These are phyloP conservation scores for Oryza brachyantha DNA, from an alignment of 176 grass and related monocot genomes.

Conservation along the genomic window DNA sequence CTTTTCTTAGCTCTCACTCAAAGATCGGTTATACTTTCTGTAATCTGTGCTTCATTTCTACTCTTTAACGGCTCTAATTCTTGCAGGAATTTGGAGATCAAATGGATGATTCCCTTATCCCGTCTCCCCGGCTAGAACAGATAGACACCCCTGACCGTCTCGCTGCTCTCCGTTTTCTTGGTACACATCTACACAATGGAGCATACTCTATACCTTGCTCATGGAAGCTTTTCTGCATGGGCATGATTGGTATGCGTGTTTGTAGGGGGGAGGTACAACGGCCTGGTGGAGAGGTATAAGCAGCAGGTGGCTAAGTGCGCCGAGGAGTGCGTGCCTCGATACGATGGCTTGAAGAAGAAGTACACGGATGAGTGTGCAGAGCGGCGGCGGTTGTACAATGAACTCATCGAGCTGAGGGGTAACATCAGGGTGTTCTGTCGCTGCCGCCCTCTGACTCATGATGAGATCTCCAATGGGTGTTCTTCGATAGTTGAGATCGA, in stretches of 20 bases:
- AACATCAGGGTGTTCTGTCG: slow-evolving; percentile 96
- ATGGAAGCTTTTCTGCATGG: background rate
- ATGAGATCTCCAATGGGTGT: slow-evolving; percentile 65
- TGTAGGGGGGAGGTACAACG: slow-evolving; percentile 66
- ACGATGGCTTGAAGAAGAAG: slow-evolving; percentile 64
- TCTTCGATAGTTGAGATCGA: slow-evolving; percentile 59
- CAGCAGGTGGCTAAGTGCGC: slow-evolving; percentile 43
- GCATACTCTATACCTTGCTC: background rate
- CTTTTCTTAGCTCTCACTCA: background rate
- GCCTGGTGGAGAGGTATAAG: slow-evolving; percentile 46
- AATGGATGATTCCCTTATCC: slow-evolving; percentile 32
- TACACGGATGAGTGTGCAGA: slow-evolving; percentile 55
- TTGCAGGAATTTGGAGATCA: slow-evolving; percentile 44
- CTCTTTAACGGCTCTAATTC: slow-evolving; percentile 9
- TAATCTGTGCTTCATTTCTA: background rate
- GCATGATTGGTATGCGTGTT: slow-evolving; percentile 19
- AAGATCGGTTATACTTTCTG: background rate
- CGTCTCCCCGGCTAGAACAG: slow-evolving; percentile 52
- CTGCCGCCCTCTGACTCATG: slow-evolving; percentile 60
- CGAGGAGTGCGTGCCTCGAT: slow-evolving; percentile 61
- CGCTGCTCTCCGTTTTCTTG: slow-evolving; percentile 53
- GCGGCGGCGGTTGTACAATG: slow-evolving; percentile 69
- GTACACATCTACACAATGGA: slow-evolving; percentile 22
- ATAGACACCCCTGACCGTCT: slow-evolving; percentile 49
- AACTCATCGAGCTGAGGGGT: slow-evolving; percentile 79